Percentiles rank a stretch among this genome's conserved stretches.
These are phyloP conservation scores for Collybia nuda DNA, from an alignment of 768 basidiomycete genomes.

Conservation along the genomic window DNA sequence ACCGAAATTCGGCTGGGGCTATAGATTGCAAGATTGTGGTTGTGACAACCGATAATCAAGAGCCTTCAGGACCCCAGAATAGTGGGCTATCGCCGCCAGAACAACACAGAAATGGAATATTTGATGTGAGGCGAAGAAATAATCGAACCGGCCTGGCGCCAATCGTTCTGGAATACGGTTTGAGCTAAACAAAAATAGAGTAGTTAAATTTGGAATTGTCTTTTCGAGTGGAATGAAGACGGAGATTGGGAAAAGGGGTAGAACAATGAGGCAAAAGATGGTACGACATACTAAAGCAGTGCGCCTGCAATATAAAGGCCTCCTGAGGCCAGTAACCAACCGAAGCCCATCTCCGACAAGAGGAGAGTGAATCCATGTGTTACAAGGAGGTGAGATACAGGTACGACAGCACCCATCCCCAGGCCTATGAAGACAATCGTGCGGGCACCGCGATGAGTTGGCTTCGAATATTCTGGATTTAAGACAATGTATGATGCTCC, in stretches of 20 bases:
- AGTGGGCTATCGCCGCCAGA: conserved; percentile 69
- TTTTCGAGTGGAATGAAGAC: conserved; percentile 16
- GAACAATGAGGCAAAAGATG: conserved; percentile 13
- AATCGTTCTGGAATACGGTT: conserved; percentile 79
- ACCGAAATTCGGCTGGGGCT: background rate
- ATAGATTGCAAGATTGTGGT: conserved; percentile 19
- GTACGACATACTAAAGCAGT: conserved; percentile 69
- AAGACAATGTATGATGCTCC: conserved; percentile 76
- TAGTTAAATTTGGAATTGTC: conserved; percentile 10
- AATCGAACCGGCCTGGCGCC: conserved; percentile 77
- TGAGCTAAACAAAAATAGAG: conserved; percentile 53
- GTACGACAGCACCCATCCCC: conserved; percentile 68
- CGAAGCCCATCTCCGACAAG: conserved; percentile 63
- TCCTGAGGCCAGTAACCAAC: conserved; percentile 70
- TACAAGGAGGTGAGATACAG: conserved; percentile 62
- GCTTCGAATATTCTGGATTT: conserved; percentile 73
- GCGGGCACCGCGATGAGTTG: conserved; percentile 72
- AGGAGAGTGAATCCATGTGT: conserved; percentile 58
- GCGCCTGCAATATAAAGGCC: conserved; percentile 78
- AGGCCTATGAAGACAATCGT: conserved; percentile 79
- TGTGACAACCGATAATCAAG: conserved; percentile 60
- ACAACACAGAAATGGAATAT: conserved; percentile 87
- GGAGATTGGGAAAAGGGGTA: conserved; percentile 14
- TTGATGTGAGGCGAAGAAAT: conserved; percentile 81
- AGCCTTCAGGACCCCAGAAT: conserved; percentile 51